Conservation (phyloP, 1,284 basidiomycete species). For the Cryptococcus floricola region DNA sequence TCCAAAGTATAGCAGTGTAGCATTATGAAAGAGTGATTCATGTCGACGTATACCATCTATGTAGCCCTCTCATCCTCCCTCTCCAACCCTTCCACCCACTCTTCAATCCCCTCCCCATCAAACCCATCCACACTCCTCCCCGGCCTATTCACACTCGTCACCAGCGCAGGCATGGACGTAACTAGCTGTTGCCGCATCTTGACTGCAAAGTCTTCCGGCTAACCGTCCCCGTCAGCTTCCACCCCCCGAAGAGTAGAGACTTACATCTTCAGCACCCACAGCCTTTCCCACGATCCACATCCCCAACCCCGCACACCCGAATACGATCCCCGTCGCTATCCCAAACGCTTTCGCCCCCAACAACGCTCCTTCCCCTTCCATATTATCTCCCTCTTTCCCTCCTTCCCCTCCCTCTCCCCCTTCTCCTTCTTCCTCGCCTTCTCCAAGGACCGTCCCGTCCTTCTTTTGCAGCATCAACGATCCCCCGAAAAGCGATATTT, state of each 20-base stretch:
- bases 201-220: constrained; percentile 36
- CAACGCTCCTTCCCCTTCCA: constrained; percentile 12
- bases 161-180: constrained; percentile 21
- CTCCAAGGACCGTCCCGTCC: constrained; percentile 1
- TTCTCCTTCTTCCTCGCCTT: constrained; percentile 1
- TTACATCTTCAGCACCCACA: constrained; percentile 38
- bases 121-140: constrained; percentile 14
- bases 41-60: no score
- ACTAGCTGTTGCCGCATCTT: constrained; percentile 31
- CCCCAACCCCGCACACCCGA: constrained; percentile 33
- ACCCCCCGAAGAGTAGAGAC: constrained; percentile 7
- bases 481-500: constrained; percentile 24
- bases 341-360: constrained; percentile 37
- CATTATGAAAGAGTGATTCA: no score
- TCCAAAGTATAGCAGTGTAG: no score
- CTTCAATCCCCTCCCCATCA: constrained; percentile 13
- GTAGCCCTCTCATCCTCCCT: constrained; percentile 5
- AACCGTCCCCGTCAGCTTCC: background rate
- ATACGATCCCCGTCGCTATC: constrained; percentile 40
- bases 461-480: background rate
- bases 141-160: constrained; percentile 11
- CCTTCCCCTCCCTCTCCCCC: background rate
- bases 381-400: background rate
- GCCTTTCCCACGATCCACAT: constrained; percentile 30
- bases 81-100: constrained; percentile 14